Percentiles rank a stretch among this genome's conserved stretches.
Evolutionary conservation across 2,329 filamentous ascomycete genomes (phyloP).

Genomic region (Beauveria brongniartii): DNA sequence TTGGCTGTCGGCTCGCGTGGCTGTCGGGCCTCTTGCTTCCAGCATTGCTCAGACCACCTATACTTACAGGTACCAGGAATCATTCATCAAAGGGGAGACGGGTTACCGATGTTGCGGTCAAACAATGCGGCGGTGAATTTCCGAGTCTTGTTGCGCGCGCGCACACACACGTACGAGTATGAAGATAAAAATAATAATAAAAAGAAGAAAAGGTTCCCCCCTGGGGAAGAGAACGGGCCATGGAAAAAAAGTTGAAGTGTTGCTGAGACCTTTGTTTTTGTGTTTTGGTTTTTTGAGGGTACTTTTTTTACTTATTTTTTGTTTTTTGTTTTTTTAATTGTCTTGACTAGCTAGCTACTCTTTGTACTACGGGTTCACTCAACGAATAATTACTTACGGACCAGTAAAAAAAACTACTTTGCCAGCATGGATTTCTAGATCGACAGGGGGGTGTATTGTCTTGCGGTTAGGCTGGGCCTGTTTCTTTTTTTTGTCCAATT

Average conservation of each 20-base stretch:
- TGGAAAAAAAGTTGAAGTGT: background rate
- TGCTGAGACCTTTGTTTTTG: background rate
- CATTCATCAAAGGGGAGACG: background rate
- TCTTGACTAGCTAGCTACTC: too few species aligned
- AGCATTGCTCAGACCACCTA: conserved; percentile 12
- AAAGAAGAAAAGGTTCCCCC: background rate
- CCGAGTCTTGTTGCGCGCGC: background rate
- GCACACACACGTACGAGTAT: too few species aligned
- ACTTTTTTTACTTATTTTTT: too few species aligned
- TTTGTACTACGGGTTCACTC: background rate
- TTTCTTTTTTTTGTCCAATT: too few species aligned
- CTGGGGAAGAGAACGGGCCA: background rate
- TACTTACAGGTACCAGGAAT: background rate
- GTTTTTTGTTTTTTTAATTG: background rate
- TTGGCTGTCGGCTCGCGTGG: conserved; percentile 7
- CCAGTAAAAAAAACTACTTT: background rate
- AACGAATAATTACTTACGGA: background rate
- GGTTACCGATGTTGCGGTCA: conserved; percentile 10
- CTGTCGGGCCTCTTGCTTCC: background rate
- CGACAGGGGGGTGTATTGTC: conserved; percentile 8
- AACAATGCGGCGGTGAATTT: conserved; percentile 5
- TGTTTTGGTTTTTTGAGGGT: background rate
- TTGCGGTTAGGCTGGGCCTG: background rate
- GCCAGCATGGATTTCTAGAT: conserved; percentile 8
- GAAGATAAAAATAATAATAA: too few species aligned